Evolutionary conservation across 164 flowering plant genomes (phyloP), one percentile per base, ranked within the genome.

Genomic region (Protea cynaroides): DNA sequence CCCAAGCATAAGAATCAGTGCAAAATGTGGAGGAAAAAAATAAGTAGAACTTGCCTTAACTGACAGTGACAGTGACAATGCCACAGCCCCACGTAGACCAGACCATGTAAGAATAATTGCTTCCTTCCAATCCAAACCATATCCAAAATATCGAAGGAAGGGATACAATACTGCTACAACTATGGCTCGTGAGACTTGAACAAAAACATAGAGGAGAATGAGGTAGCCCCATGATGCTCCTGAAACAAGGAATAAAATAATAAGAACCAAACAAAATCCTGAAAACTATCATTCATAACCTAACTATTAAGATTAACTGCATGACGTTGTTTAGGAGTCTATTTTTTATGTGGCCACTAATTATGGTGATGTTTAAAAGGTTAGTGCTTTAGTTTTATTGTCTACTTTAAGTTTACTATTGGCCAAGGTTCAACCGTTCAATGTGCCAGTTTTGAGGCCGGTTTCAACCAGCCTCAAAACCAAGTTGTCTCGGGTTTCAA

Each of bases 51-150:
- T 82, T 86, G 71, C 98, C 83, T 90, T 86, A 24, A 93, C 90
- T 10, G 98, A 90, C 10, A 93, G 71, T 34, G 98, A 87, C 44
- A 93, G 86, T 17, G 98, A 76, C 65, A 93, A 71, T 37, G 98
- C 97, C 56, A 93, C 97, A 54, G 96, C 98, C 52, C 98, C 97
- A 64, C 98, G 82, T 61, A 93, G 72, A 53, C 98, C 98, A 53
- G 97, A 87, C 98, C 98, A 93, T 34, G 74, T 79, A 60, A 93
- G 88, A 67, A 93, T 83, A 21, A 65, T 75, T 47, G 96, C 98
- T 76, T 93, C 98, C 75, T 83, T 90, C 96, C 92, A 88, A 53
- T 93, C 91, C 76, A 93, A 72, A 59, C 98, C 98, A 81, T 93
- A 93, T 57, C 97, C 98, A 80, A 88, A 86, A 67, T 82, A 83